Evolutionary conservation across 2,329 filamentous ascomycete genomes (phyloP), one percentile per base, ranked within the genome.

Genomic region (Penicillium sp.): DNA sequence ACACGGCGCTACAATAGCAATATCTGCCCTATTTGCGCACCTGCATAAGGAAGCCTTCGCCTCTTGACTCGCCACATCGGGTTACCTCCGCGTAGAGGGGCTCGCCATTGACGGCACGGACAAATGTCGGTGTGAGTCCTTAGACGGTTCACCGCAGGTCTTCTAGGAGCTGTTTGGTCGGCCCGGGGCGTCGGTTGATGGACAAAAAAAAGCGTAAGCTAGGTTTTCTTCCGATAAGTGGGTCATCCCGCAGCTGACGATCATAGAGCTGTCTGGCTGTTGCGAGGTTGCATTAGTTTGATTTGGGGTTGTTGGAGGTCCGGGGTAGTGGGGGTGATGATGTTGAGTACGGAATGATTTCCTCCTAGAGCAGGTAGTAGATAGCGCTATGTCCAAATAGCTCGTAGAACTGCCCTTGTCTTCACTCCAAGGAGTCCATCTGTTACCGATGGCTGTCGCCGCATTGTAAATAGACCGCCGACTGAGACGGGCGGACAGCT

Each of bases 401-500:
- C 15, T 10, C 4, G 8, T 35, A 1, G 32, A 35, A 33, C 6
- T 6, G 15, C 6, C 32, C 1, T 3, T 2, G 7, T 18, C 15
- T 35, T 15, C 32, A 35, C 15, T 20, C 15, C 4, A 39, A 25
- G 37, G 12, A 12, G 20, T 39, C 25, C 37, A 9, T 23, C 18
- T n/a, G 37, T n/a, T 38, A 20, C 9, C 29, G 20, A 29, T 38
- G n/a, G n/a, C 32, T 12, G 24, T 23, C 18, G 41, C 32, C 15
- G 28, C 33, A 46, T 41, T 46, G 37, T 37, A 46, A 41, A 46
- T 46, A 29, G 31, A 13, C 6, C 33, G 25, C 37, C 28, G 15
- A n/a, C n/a, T n/a, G n/a, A n/a, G n/a, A n/a, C n/a, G n/a, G n/a
- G 15, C 15, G 15, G 15, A 2, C 15, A 18, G 15, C 15, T 18